Percentiles rank a stretch among this genome's conserved stretches.
These are phyloP conservation scores for Mycena floridula DNA, from an alignment of 768 basidiomycete genomes.

Conservation along the genomic window DNA sequence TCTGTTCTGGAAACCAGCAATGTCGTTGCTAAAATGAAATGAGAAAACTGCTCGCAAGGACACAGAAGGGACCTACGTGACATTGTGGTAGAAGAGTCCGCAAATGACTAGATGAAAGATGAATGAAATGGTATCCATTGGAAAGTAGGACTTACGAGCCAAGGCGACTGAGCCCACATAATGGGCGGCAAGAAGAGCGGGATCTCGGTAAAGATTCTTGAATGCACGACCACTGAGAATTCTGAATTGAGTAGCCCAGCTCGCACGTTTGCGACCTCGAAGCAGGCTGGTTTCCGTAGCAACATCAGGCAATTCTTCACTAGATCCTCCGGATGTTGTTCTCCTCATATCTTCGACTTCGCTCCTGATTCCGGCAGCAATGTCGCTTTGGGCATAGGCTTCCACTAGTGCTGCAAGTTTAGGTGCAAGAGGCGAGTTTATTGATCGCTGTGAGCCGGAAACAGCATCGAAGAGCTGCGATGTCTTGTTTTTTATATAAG, in stretches of 20 bases:
- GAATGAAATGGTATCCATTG: neutral
- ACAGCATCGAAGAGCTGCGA: constrained; percentile 67
- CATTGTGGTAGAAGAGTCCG: constrained; percentile 88
- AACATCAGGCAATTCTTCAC: constrained; percentile 53
- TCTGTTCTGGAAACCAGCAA: constrained; percentile 95
- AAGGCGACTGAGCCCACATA: constrained; percentile 80
- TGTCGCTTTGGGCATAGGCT: constrained; percentile 60
- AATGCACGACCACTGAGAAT: constrained; percentile 95
- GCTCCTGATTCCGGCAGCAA: constrained; percentile 52
- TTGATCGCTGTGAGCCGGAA: constrained; percentile 14
- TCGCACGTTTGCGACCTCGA: constrained; percentile 73
- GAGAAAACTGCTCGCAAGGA: neutral
- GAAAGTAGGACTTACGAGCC: constrained; percentile 58
- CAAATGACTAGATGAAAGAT: constrained; percentile 58
- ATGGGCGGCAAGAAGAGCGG: constrained; percentile 85
- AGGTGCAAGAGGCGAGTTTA: constrained; percentile 36
- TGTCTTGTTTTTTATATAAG: constrained; percentile 64
- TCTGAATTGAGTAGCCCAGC: constrained; percentile 85
- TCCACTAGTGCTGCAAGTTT: constrained; percentile 69
- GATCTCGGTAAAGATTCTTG: constrained; percentile 96
- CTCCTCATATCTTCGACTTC: constrained; percentile 50
- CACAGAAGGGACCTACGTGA: constrained; percentile 47
- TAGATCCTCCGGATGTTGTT: constrained; percentile 20
- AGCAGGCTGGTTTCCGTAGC: constrained; percentile 61
- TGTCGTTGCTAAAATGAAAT: constrained; percentile 60